Conservation (phyloP, 2,329 filamentous ascomycete species). For the Helotiales sp. region DNA sequence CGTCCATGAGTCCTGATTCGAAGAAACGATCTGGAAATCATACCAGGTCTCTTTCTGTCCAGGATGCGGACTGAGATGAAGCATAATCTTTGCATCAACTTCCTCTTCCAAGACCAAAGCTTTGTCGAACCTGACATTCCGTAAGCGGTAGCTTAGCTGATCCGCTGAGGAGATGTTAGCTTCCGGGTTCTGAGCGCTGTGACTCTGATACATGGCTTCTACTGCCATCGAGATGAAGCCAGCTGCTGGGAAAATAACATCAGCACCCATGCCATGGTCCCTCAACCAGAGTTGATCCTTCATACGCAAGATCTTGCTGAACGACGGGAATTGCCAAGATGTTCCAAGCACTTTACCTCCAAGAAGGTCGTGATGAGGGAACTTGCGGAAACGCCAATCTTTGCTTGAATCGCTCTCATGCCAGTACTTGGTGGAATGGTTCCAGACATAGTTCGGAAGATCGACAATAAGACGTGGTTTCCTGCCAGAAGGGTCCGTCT, state of each 20-base stretch:
- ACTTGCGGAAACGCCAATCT: conserved; percentile 45
- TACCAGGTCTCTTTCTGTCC: conserved; percentile 22
- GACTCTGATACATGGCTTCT: background rate
- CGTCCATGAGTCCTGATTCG: conserved; percentile 12
- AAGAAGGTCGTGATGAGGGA: conserved; percentile 37
- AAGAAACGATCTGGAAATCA: conserved; percentile 31
- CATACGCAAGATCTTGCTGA: background rate
- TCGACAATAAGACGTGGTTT: conserved; percentile 33
- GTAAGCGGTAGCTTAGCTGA: conserved; percentile 1
- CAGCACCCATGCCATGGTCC: no score
- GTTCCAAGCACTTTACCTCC: background rate
- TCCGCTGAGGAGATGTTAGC: background rate
- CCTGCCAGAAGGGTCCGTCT: no score
- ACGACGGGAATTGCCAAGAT: background rate
- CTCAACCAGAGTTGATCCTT: background rate
- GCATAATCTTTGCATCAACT: conserved; percentile 1
- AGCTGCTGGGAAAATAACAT: no score
- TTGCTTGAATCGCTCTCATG: conserved; percentile 49
- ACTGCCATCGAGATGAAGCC: background rate
- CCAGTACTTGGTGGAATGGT: conserved; percentile 53
- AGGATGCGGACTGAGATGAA: background rate
- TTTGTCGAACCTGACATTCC: conserved; percentile 2
- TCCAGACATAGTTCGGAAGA: conserved; percentile 54
- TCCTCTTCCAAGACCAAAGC: conserved; percentile 9
- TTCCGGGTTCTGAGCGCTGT: background rate